Conservation (phyloP, 495 filamentous ascomycete species). For the Tuber magnatum region DNA sequence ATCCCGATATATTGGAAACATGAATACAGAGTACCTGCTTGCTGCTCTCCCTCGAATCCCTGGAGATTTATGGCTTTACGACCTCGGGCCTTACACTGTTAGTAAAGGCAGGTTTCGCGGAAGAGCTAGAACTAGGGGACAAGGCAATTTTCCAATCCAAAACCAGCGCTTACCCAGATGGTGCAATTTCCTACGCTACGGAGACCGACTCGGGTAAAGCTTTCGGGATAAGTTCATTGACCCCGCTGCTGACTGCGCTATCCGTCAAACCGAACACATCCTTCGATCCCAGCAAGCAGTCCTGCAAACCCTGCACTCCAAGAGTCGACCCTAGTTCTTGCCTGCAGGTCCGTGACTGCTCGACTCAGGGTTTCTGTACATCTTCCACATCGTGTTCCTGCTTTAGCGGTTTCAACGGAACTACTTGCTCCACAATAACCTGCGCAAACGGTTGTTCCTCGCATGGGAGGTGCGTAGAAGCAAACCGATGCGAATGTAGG, state of each 20-base stretch:
- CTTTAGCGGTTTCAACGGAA: constrained; percentile 38
- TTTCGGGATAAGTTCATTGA: constrained; percentile 39
- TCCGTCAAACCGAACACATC: constrained; percentile 31
- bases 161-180: constrained; percentile 30
- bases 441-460: constrained; percentile 40
- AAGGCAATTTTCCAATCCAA: constrained; percentile 37
- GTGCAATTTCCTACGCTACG: constrained; percentile 32
- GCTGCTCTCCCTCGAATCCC: constrained; percentile 32
- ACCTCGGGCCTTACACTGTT: constrained; percentile 24
- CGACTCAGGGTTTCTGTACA: constrained; percentile 36
- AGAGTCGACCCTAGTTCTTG: constrained; percentile 6
- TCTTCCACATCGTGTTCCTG: constrained; percentile 28
- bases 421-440: constrained; percentile 29
- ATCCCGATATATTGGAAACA: constrained; percentile 27
- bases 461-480: constrained; percentile 39
- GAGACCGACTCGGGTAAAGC: constrained; percentile 26
- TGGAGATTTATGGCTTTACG: constrained; percentile 36
- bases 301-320: constrained; percentile 14
- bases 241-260: constrained; percentile 21
- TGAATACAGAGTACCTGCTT: constrained; percentile 36
- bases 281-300: constrained; percentile 33
- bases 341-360: constrained; percentile 15
- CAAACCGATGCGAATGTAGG: constrained; percentile 39
- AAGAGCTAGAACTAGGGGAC: constrained; percentile 37
- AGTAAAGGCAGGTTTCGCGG: constrained; percentile 32